Percentiles rank a stretch among this genome's conserved stretches.
These are phyloP conservation scores for Halophytophthora batemanensis DNA, from an alignment of 352 stramenopile species.

Conservation along the genomic window DNA sequence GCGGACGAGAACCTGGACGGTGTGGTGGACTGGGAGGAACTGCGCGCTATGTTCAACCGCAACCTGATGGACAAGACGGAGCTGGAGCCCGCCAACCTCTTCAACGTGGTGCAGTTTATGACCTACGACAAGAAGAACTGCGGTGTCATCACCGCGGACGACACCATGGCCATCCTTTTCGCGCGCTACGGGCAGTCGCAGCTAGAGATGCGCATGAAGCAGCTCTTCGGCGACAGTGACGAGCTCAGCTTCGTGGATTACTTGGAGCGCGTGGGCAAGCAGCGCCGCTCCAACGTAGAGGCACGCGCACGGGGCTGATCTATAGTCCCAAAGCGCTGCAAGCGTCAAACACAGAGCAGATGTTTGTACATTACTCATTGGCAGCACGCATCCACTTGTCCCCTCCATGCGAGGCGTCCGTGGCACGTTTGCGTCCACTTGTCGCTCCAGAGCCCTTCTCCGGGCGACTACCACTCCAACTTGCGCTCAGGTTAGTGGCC, in stretches of 20 bases:
- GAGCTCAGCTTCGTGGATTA: constrained; percentile 82
- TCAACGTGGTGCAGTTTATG: constrained; percentile 98
- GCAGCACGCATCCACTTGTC: no score
- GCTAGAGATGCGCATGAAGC: constrained; percentile 90
- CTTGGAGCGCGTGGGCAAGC: constrained; percentile 67
- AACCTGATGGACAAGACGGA: constrained; percentile 95
- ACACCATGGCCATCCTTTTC: constrained; percentile 98
- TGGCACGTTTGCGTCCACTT: no score
- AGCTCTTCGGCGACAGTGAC: constrained; percentile 88
- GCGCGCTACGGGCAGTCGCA: constrained; percentile 87
- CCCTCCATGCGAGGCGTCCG: no score
- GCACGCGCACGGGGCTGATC: constrained; percentile 44
- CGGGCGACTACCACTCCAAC: no score
- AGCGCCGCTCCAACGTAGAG: constrained; percentile 65
- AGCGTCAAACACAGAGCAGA: no score
- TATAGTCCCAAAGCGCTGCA: not conserved
- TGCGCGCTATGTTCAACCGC: constrained; percentile 95
- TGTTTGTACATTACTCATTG: no score
- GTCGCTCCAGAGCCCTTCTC: no score
- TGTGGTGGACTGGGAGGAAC: constrained; percentile 93
- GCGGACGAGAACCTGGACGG: constrained; percentile 97
- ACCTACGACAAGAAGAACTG: constrained; percentile 96
- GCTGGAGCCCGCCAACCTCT: constrained; percentile 94
- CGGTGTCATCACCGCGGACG: constrained; percentile 93
- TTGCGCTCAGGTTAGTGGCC: no score